A percentile compares a stretch with the other conserved stretches of the same genome.
These are phyloP conservation scores for Hanseniaspora lindneri DNA, from an alignment of 805 yeast genomes.

Conservation along the genomic window DNA sequence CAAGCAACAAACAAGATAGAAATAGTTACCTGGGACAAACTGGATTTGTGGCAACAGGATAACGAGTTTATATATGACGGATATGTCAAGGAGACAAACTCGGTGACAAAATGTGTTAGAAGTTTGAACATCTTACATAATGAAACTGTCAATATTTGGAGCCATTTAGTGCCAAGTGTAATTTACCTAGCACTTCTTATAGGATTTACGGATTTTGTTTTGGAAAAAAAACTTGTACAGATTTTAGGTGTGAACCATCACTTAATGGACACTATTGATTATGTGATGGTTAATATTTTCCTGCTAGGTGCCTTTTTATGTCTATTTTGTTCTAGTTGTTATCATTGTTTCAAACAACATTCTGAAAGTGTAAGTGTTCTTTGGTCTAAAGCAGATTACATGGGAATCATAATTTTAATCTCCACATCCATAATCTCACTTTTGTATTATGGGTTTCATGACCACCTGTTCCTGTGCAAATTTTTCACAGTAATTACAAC, in stretches of 20 bases:
- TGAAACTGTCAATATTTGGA: constrained; percentile 59
- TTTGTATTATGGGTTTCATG: constrained; percentile 36
- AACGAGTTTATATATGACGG: constrained; percentile 56
- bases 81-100: constrained; percentile 47
- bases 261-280: constrained; percentile 32
- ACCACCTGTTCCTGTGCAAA: constrained; percentile 25
- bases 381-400: constrained; percentile 63
- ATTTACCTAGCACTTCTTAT: constrained; percentile 24
- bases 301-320: constrained; percentile 49
- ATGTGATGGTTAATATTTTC: constrained; percentile 41
- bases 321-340: constrained; percentile 50
- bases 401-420: constrained; percentile 60
- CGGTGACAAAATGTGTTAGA: constrained; percentile 35
- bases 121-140: constrained; percentile 51
- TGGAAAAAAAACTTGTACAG: constrained; percentile 30
- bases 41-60: constrained; percentile 65
- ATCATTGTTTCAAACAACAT: constrained; percentile 59
- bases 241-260: constrained; percentile 15
- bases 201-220: constrained; percentile 24
- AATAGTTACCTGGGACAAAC: constrained; percentile 37
- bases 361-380: constrained; percentile 41
- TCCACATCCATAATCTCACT: constrained; percentile 49
- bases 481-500: constrained; percentile 34
- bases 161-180: constrained; percentile 43
- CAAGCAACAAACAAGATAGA: neutral